Percentiles rank a stretch among this genome's conserved stretches.
These are phyloP conservation scores for Trichoderma sp. DNA, from an alignment of 2,329 filamentous ascomycete species.

Conservation along the genomic window DNA sequence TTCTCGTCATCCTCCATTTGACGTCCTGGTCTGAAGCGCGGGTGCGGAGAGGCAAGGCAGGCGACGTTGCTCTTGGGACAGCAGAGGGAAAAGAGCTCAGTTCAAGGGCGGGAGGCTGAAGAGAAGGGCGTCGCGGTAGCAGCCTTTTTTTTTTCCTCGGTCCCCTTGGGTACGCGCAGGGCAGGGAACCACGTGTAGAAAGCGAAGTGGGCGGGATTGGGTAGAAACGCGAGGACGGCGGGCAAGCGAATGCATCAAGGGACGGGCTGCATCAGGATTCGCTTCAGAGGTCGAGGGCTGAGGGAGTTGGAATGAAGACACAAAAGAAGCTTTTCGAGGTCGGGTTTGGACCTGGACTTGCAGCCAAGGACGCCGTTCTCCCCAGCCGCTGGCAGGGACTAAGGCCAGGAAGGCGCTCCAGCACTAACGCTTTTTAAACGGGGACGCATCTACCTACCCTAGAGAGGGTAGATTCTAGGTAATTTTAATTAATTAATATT, in stretches of 20 bases:
- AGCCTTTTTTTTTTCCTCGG: not conserved
- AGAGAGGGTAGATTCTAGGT: not conserved
- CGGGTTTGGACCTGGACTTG: conserved; percentile 7
- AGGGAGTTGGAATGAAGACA: conserved; percentile 8
- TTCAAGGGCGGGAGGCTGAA: not conserved
- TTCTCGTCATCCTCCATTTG: conserved; percentile 43
- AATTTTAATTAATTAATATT: not conserved
- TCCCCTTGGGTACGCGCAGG: conserved; percentile 14
- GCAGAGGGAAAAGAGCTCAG: not conserved
- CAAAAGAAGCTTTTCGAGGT: conserved; percentile 15
- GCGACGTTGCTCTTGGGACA: not conserved
- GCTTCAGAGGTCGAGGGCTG: conserved; percentile 20
- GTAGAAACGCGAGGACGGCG: conserved; percentile 3
- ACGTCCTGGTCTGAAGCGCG: conserved; percentile 18
- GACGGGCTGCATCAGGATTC: conserved; percentile 24
- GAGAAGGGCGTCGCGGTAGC: conserved; percentile 14
- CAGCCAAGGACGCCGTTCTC: conserved; percentile 10
- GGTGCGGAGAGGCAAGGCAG: not conserved
- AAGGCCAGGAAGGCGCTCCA: not conserved
- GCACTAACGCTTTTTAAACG: not conserved
- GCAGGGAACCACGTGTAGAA: conserved; percentile 11
- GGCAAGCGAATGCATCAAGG: conserved; percentile 6
- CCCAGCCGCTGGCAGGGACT: not conserved
- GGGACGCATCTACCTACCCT: not conserved
- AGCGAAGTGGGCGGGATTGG: conserved; percentile 11